These are phyloP conservation scores for Cicer pinnatifidum DNA, from an alignment of 306 rosid genomes.

Conservation along the genomic window DNA sequence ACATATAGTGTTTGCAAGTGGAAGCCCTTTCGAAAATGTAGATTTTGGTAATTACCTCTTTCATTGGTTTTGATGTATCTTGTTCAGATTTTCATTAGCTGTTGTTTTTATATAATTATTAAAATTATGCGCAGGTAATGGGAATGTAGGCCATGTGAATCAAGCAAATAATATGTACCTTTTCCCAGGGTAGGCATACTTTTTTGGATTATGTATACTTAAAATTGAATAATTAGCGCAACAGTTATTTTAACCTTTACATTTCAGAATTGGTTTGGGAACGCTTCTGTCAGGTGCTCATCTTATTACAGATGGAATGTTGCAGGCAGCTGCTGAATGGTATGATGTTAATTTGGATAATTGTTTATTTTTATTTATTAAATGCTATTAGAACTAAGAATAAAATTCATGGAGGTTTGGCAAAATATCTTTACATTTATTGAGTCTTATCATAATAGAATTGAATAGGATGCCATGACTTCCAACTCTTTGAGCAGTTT, in stretches of 20 bases:
- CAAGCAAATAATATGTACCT: conserved; percentile 99
- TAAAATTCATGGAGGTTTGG: conserved; percentile 22
- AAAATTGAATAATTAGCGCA: conserved; percentile 10
- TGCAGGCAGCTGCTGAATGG: conserved; percentile 99
- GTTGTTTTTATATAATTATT: conserved; percentile 35
- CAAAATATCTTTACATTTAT: conserved; percentile 15
- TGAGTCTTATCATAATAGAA: conserved; percentile 7
- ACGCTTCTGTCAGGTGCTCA: conserved; percentile 90
- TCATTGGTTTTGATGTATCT: conserved; percentile 41
- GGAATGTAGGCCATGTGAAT: conserved; percentile 88
- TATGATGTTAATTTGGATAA: conserved; percentile 45
- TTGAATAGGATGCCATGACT: conserved; percentile 28
- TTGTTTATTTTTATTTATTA: conserved; percentile 9
- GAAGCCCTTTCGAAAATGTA: conserved; percentile 93
- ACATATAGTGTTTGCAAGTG: conserved; percentile 89
- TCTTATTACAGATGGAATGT: conserved; percentile 89
- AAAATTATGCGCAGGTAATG: conserved; percentile 67
- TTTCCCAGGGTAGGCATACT: conserved; percentile 82
- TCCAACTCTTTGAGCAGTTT: conserved; percentile 1
- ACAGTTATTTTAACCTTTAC: conserved; percentile 40
- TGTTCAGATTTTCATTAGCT: conserved; percentile 32
- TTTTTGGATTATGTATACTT: conserved; percentile 39
- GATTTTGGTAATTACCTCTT: conserved; percentile 67
- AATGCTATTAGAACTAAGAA: conserved; percentile 25
- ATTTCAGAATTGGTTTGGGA: conserved; percentile 93